Evolutionary conservation across 805 yeast species (phyloP).

Genomic region (Starmerella roubikii): DNA sequence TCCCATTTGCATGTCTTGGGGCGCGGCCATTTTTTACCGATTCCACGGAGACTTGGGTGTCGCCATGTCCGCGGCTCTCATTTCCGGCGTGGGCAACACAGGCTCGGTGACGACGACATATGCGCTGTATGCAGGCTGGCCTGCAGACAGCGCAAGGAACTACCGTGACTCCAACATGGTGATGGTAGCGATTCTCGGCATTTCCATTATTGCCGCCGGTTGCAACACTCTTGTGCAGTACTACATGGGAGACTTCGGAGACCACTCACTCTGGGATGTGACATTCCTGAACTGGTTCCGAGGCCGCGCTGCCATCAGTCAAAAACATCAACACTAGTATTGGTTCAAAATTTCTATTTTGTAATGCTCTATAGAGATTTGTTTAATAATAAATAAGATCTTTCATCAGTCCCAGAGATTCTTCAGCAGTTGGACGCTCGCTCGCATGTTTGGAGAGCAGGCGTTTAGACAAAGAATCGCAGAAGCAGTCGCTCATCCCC

Average conservation of each 20-base stretch:
- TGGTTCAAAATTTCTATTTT: neutral
- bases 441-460: constrained; percentile 4
- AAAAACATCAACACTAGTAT: neutral
- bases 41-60: constrained; percentile 72
- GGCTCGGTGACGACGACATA: constrained; percentile 80
- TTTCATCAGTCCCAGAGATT: neutral
- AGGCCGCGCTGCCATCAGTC: constrained; percentile 1
- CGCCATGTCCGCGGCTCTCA: constrained; percentile 71
- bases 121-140: constrained; percentile 81
- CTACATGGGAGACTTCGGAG: constrained; percentile 27
- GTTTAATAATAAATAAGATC: too few species aligned
- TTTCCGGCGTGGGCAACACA: constrained; percentile 73
- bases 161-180: constrained; percentile 71
- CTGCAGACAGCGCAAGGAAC: constrained; percentile 49
- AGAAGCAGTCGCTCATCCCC: constrained; percentile 4
- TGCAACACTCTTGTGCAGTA: constrained; percentile 25
- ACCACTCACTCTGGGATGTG: constrained; percentile 11
- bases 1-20: constrained; percentile 74
- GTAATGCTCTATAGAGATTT: neutral
- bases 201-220: constrained; percentile 44
- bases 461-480: constrained; percentile 2
- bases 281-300: constrained; percentile 17
- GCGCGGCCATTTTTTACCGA: constrained; percentile 58
- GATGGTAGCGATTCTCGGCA: constrained; percentile 62
- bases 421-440: constrained; percentile 8